Base-by-base conservation (phyloP, 805 yeast genomes). In the Scheffersomyces amazonensis region DNA sequence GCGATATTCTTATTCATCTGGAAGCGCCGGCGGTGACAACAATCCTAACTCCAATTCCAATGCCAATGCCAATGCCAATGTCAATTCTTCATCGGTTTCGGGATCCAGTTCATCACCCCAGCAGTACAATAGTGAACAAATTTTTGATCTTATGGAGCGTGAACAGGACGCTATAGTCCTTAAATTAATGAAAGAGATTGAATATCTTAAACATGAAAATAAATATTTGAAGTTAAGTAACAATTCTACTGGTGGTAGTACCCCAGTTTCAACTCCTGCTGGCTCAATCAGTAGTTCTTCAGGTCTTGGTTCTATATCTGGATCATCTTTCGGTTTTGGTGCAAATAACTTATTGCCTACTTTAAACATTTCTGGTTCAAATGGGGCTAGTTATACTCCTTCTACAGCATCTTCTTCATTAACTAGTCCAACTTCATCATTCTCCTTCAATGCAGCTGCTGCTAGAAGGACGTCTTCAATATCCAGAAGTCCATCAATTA, bases 141-240 rank as follows among this genome's bases (percentile, higher is more conserved):
- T 76, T 15, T 71, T 79, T 27, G 81, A 79, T 51, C 53, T 70
- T 24, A 76, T 83, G 80, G 90, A 83, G 49, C 69, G 80, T 36
- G 88, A 83, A 58, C 89, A 83, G 54, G 90, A 83, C 51, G 87
- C 85, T 2, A 80, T 82, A 17, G 89, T 83, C 15, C 62, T 82
- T 51, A 75, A 73, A 54, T 62, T 83, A 30, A 81, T 81, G 78
- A 72, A 75, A 37, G 87, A 83, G 52, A 81, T 83, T 24, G 66
- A 66, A 18, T 41, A 47, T 5, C 56, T 83, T 43, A 75, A 73
- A 46, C 77, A 75, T 13, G 87, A 81, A 47, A 78, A 75, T 47
- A 64, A 64, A 29, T 43, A 50, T 8, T 57, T 76, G 33, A 65
- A 57, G 48, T 16, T 45, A 10, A 34, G 18, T 31, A 25, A 31